phyloP scores from a whole-genome alignment of 2,329 filamentous ascomycete genomes.

The Xylariaceae sp. region DNA sequence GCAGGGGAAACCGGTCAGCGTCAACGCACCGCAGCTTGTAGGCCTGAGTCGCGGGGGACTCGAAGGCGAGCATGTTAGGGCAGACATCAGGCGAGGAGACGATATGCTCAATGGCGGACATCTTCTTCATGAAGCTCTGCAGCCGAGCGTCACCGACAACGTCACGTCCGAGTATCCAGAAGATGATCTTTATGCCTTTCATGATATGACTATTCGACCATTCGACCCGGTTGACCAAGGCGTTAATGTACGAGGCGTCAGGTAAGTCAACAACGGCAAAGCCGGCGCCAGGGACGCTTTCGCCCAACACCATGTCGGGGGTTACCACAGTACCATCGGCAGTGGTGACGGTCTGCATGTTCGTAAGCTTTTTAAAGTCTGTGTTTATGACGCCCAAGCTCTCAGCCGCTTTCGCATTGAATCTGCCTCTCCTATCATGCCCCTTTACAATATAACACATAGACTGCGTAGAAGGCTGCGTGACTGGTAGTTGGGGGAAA shows the following conservation, averaged over 20 bases:
- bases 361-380: constrained; percentile 55
- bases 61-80: constrained; percentile 68
- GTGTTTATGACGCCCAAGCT: constrained; percentile 55
- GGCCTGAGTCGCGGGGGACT: constrained; percentile 60
- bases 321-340: constrained; percentile 64
- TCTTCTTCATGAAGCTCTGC: constrained; percentile 61
- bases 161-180: constrained; percentile 75
- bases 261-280: constrained; percentile 79
- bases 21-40: constrained; percentile 69
- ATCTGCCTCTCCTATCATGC: constrained; percentile 72
- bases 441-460: constrained; percentile 83
- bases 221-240: constrained; percentile 65
- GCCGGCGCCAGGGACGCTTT: constrained; percentile 61
- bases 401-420: constrained; percentile 60
- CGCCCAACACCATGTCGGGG: constrained; percentile 78
- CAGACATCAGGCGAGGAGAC: constrained; percentile 69
- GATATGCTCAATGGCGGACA: constrained; percentile 61
- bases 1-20: constrained; percentile 64
- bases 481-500: constrained; percentile 60
- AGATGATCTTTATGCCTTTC: constrained; percentile 58
- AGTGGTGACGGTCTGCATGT: constrained; percentile 58
- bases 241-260: constrained; percentile 60
- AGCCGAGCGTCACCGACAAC: constrained; percentile 59
- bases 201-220: constrained; percentile 62
- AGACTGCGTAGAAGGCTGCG: constrained; percentile 59